Conservation (phyloP, 164 flowering plant genomes). For the Magnolia officinalis region DNA sequence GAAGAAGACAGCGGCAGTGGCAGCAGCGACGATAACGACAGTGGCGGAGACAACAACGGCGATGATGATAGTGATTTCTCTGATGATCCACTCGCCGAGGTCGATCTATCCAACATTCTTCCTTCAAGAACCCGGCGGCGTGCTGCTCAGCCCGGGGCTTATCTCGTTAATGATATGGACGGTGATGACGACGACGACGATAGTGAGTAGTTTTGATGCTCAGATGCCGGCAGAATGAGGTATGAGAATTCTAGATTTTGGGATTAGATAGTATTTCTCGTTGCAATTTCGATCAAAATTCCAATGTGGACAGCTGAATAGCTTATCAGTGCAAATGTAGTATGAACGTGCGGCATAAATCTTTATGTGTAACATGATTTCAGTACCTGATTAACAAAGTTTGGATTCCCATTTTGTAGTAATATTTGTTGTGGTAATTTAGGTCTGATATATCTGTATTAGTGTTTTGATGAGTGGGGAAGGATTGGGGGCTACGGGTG, state of each 20-base stretch:
- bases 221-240: not conserved
- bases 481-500: no score
- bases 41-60: conserved; percentile 24
- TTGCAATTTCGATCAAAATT: not conserved
- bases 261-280: not conserved
- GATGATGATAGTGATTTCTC: conserved; percentile 53
- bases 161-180: conserved; percentile 28
- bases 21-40: conserved; percentile 28
- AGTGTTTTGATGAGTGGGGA: no score
- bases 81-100: conserved; percentile 84
- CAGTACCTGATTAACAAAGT: not conserved
- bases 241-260: not conserved
- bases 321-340: not conserved
- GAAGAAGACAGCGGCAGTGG: conserved; percentile 27
- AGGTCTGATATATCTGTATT: no score
- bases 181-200: conserved; percentile 45
- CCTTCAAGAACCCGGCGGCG: conserved; percentile 74
- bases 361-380: not conserved
- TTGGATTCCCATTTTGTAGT: not conserved
- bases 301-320: not conserved
- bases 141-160: conserved; percentile 41
- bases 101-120: conserved; percentile 77
- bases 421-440: not conserved
- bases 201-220: not conserved
- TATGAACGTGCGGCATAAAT: not conserved